phyloP scores from a whole-genome alignment of 345 rosid genomes.

The Citrus glauca region DNA sequence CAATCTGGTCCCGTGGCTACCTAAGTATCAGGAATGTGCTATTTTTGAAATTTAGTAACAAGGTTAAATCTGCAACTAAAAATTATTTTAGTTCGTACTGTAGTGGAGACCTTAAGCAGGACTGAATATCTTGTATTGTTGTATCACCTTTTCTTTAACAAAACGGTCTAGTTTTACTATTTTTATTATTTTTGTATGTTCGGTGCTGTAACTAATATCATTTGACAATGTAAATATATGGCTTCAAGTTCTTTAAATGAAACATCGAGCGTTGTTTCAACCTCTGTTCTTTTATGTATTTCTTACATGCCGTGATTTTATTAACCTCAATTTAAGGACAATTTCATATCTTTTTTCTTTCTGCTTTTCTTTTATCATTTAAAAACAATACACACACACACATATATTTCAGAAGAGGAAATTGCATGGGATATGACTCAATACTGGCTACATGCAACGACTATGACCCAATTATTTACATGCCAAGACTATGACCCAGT shows the following conservation, averaged over 20 bases:
- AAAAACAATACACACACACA: too few species aligned
- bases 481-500: too few species aligned
- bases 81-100: neutral
- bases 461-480: too few species aligned
- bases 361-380: too few species aligned
- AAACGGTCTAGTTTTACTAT: neutral
- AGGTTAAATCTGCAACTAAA: neutral
- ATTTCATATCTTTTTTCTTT: too few species aligned
- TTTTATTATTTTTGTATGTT: neutral
- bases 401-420: too few species aligned
- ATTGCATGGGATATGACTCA: too few species aligned
- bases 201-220: too few species aligned
- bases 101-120: neutral
- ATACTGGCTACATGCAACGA: too few species aligned
- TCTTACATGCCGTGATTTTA: too few species aligned
- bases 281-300: too few species aligned
- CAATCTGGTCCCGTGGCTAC: constrained; percentile 11
- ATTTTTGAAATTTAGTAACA: neutral
- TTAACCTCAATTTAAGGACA: too few species aligned
- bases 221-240: neutral
- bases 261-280: neutral
- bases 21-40: neutral
- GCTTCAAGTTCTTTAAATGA: neutral
- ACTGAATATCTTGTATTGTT: neutral
- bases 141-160: neutral